These are phyloP conservation scores for Lasiodiplodia hormozganensis DNA, from an alignment of 2,329 filamentous ascomycete genomes.

Conservation along the genomic window DNA sequence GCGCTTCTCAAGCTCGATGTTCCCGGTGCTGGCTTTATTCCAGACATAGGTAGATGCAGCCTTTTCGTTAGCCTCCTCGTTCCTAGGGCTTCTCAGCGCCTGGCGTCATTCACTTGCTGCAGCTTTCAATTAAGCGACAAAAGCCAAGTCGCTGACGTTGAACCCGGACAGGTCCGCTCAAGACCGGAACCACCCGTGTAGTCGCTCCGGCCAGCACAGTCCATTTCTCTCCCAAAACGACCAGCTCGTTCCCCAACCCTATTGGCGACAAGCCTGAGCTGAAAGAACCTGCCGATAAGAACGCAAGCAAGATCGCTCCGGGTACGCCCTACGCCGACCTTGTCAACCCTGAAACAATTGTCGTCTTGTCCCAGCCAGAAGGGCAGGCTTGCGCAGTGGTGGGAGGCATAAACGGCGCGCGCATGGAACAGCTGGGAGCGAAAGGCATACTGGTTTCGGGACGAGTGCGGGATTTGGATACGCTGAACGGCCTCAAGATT, in stretches of 20 bases:
- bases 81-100: background rate
- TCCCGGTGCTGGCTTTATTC: constrained; percentile 69
- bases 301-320: constrained; percentile 60
- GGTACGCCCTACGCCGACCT: constrained; percentile 74
- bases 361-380: constrained; percentile 70
- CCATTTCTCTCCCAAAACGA: constrained; percentile 66
- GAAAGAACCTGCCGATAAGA: constrained; percentile 13
- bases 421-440: constrained; percentile 69
- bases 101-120: background rate
- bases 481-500: constrained; percentile 58
- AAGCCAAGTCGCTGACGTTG: background rate
- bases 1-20: constrained; percentile 74
- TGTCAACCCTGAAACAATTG: constrained; percentile 65
- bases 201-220: constrained; percentile 67
- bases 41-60: constrained; percentile 60
- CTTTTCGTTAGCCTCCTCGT: background rate
- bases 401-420: constrained; percentile 77
- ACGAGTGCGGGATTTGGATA: constrained; percentile 69
- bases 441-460: constrained; percentile 72
- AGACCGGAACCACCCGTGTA: constrained; percentile 38
- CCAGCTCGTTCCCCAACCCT: constrained; percentile 41
- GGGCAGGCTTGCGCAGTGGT: constrained; percentile 73
- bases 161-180: constrained; percentile 37
- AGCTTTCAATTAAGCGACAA: background rate
- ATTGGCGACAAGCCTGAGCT: constrained; percentile 7